These are phyloP conservation scores for Wickerhamomyces sp. DNA, from an alignment of 1,139 yeast species.

Conservation along the genomic window DNA sequence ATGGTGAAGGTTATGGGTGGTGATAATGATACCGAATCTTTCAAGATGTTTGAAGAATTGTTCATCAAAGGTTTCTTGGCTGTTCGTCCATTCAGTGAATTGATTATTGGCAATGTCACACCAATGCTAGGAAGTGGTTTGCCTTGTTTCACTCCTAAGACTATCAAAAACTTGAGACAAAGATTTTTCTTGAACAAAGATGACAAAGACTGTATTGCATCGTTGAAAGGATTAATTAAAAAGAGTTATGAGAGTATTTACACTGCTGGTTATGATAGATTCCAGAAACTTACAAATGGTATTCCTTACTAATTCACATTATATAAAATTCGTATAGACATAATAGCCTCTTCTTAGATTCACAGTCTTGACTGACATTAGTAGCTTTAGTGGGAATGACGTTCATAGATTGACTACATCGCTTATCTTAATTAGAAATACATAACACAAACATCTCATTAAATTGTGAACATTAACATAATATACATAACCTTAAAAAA, in stretches of 20 bases:
- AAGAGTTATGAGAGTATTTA: slow-evolving; percentile 84
- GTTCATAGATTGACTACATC: no score
- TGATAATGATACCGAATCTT: slow-evolving; percentile 75
- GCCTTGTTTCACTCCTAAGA: slow-evolving; percentile 86
- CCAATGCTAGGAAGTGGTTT: slow-evolving; percentile 96
- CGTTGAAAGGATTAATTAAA: slow-evolving; percentile 69
- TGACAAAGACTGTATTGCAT: slow-evolving; percentile 81
- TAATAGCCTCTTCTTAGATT: no score
- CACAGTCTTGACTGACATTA: no score
- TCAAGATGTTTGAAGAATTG: slow-evolving; percentile 89
- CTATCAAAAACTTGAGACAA: slow-evolving; percentile 69
- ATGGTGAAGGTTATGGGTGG: slow-evolving; percentile 98
- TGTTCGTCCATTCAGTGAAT: slow-evolving; percentile 84
- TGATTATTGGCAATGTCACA: slow-evolving; percentile 75
- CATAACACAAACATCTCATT: no score
- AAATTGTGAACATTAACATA: background rate
- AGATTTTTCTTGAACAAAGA: slow-evolving; percentile 79
- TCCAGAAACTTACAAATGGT: slow-evolving; percentile 93
- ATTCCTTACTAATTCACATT: slow-evolving; percentile 56
- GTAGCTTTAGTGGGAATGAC: no score
- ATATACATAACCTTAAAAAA: background rate
- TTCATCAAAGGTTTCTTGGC: slow-evolving; percentile 91
- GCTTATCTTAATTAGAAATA: no score
- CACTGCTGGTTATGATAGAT: slow-evolving; percentile 95
- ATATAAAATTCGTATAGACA: no score